Conservation (phyloP, 352 stramenopile species). For the Phytophthora niederhauseri region DNA sequence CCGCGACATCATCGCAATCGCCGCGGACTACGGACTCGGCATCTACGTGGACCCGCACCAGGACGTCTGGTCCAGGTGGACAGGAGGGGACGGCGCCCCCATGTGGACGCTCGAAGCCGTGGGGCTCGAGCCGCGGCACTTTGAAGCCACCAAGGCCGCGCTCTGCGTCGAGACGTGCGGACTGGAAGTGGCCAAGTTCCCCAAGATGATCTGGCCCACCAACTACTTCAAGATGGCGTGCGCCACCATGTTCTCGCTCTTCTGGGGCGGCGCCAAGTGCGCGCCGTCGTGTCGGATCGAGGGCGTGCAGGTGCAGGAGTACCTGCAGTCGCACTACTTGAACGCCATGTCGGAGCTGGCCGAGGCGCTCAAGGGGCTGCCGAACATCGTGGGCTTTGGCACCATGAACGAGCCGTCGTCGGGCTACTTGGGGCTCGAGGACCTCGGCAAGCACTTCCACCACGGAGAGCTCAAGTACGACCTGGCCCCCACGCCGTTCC, state of each 20-base stretch:
- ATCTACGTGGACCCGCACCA: conserved; percentile 93
- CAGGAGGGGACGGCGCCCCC: conserved; percentile 88
- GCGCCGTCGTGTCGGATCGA: conserved; percentile 78
- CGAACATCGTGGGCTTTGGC: conserved; percentile 91
- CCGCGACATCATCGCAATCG: conserved; percentile 59
- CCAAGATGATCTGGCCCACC: conserved; percentile 93
- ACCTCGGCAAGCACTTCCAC: conserved; percentile 65
- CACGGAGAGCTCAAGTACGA: conserved; percentile 71
- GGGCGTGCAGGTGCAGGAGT: conserved; percentile 82
- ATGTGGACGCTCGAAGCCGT: conserved; percentile 89
- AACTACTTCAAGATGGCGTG: conserved; percentile 92
- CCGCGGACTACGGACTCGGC: conserved; percentile 67
- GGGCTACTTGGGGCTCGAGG: conserved; percentile 72
- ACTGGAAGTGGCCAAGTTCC: conserved; percentile 45
- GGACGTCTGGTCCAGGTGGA: conserved; percentile 93
- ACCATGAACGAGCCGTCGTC: conserved; percentile 92
- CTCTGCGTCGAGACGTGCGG: conserved; percentile 74
- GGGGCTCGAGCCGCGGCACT: conserved; percentile 78
- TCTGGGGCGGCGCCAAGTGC: conserved; percentile 79
- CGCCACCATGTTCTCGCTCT: conserved; percentile 94
- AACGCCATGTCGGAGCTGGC: conserved; percentile 76
- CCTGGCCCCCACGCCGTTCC: conserved; percentile 77
- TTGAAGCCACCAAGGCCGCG: conserved; percentile 76
- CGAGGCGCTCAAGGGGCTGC: conserved; percentile 57
- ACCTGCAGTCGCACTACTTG: conserved; percentile 89